Conservation (phyloP, 2,329 filamentous ascomycete species). For the Ustulina deusta region DNA sequence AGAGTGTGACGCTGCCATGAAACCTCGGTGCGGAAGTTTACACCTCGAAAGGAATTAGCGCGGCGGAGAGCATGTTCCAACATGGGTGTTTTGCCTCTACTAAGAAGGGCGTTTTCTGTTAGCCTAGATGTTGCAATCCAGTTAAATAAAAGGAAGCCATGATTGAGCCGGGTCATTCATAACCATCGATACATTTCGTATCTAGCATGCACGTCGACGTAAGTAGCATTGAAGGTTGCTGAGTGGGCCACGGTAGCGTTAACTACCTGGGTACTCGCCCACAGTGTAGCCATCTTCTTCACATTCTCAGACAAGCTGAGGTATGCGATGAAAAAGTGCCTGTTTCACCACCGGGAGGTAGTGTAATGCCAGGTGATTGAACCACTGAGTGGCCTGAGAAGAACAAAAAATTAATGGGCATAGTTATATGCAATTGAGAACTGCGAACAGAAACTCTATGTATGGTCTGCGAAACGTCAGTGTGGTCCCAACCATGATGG, state of each 20-base stretch:
- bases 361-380: constrained; percentile 28
- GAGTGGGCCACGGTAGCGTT: not conserved
- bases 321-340: constrained; percentile 23
- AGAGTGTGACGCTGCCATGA: constrained; percentile 7
- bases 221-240: not conserved
- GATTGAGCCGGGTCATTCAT: not conserved
- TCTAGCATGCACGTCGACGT: not conserved
- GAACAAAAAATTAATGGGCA: constrained; percentile 14
- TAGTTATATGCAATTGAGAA: constrained; percentile 1
- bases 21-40: constrained; percentile 2
- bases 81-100: not conserved
- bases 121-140: constrained; percentile 1
- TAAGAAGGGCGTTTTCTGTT: not conserved
- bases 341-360: constrained; percentile 14
- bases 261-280: not conserved
- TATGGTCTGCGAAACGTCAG: not conserved
- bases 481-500: not conserved
- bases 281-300: constrained; percentile 21
- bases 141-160: not conserved
- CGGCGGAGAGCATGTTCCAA: not conserved
- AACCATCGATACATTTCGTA: not conserved
- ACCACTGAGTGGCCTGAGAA: constrained; percentile 15
- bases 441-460: not conserved
- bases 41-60: not conserved
- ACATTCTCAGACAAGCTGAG: constrained; percentile 15